These are phyloP conservation scores for Cicer pinnatifidum DNA, from an alignment of 306 rosid genomes.

Conservation along the genomic window DNA sequence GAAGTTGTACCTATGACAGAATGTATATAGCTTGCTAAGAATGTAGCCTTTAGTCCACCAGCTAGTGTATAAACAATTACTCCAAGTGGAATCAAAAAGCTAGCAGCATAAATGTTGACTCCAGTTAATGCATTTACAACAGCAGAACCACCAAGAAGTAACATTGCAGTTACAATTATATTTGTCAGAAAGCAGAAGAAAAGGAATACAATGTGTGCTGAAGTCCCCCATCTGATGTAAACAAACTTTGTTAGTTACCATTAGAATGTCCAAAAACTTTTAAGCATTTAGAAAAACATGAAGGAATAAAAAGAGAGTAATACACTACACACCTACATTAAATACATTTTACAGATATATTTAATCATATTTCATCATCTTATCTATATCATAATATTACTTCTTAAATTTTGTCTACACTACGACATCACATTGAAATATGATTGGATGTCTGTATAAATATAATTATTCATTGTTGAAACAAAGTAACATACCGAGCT, in stretches of 20 bases:
- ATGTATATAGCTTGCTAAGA: slow-evolving; percentile 96
- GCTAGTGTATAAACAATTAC: slow-evolving; percentile 89
- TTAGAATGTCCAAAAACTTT: slow-evolving; percentile 20
- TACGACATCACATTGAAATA: neutral
- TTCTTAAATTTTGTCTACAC: neutral
- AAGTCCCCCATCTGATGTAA: slow-evolving; percentile 83
- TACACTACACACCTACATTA: neutral
- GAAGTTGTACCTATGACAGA: slow-evolving; percentile 75
- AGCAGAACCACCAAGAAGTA: slow-evolving; percentile 95
- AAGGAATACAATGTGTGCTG: slow-evolving; percentile 82
- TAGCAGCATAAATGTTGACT: slow-evolving; percentile 90
- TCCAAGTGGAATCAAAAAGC: slow-evolving; percentile 94
- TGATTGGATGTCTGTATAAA: neutral
- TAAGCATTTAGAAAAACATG: slow-evolving; percentile 5
- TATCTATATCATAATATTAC: neutral
- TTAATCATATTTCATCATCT: neutral
- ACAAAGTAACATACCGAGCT: slow-evolving; percentile 70
- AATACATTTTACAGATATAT: neutral
- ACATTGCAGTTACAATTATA: slow-evolving; percentile 88
- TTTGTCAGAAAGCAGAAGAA: slow-evolving; percentile 87
- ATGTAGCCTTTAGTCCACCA: slow-evolving; percentile 96
- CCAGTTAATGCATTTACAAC: slow-evolving; percentile 93
- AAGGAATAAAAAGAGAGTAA: neutral
- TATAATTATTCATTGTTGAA: neutral
- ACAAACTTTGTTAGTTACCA: slow-evolving; percentile 31